These are phyloP conservation scores for Cenchrus fungigraminus DNA, from an alignment of 176 grass and related monocot genomes.

Conservation along the genomic window DNA sequence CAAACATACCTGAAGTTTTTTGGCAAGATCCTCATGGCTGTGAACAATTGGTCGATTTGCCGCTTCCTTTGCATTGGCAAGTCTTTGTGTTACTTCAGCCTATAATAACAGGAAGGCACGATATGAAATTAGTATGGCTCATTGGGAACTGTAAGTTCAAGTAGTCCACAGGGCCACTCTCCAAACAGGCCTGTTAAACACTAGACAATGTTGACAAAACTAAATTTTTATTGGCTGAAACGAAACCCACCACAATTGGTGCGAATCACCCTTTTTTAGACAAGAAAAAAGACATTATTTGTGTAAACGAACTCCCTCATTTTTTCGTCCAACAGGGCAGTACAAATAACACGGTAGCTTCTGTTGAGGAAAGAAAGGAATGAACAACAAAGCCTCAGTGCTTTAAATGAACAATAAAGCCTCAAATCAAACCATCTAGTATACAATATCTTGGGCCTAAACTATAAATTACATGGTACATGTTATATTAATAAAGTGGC, in stretches of 20 bases:
- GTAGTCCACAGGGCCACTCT: neutral
- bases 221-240: neutral
- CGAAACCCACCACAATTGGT: neutral
- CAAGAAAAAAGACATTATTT: neutral
- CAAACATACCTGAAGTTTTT: conserved; percentile 76
- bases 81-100: conserved; percentile 89
- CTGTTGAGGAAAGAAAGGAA: neutral
- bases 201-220: neutral
- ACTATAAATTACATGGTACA: neutral
- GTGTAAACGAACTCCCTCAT: neutral
- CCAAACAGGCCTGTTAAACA: neutral
- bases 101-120: conserved; percentile 33
- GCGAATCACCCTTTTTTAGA: neutral
- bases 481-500: neutral
- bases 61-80: conserved; percentile 77
- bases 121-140: conserved; percentile 17
- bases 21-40: conserved; percentile 94
- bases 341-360: neutral
- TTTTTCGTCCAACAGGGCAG: neutral
- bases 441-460: neutral
- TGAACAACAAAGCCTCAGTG: neutral
- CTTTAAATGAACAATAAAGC: neutral
- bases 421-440: neutral
- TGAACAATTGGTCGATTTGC: conserved; percentile 72
- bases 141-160: neutral